These are phyloP conservation scores for Sclerotinia glacialis DNA, from an alignment of 2,329 filamentous ascomycete species.

Conservation along the genomic window DNA sequence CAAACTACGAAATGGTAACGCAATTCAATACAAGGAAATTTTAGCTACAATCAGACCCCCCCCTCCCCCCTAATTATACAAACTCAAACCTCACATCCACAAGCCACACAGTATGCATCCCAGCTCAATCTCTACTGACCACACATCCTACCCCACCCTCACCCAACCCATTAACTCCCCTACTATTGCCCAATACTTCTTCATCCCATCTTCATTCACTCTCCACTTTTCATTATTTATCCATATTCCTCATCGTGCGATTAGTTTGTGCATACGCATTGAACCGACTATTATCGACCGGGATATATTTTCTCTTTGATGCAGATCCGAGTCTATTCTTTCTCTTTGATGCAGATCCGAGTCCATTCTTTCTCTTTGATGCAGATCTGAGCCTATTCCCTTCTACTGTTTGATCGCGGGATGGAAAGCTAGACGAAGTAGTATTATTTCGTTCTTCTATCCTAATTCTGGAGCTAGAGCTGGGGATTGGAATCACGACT, in stretches of 20 bases:
- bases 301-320: slow-evolving; percentile 23
- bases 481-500: background rate
- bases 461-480: too few relatives aligned
- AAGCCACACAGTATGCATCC: too few relatives aligned
- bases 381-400: background rate
- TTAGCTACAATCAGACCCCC: too few relatives aligned
- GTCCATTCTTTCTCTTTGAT: background rate
- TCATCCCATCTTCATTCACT: too few relatives aligned
- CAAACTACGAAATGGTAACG: too few relatives aligned
- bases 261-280: slow-evolving; percentile 28
- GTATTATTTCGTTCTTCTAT: background rate
- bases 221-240: background rate
- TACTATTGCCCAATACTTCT: too few relatives aligned
- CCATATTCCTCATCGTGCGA: slow-evolving; percentile 16
- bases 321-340: background rate
- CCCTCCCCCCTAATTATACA: too few relatives aligned
- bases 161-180: background rate
- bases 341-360: background rate
- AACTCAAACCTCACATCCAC: too few relatives aligned
- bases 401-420: too few relatives aligned
- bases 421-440: background rate
- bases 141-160: background rate
- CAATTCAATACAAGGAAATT: too few relatives aligned
- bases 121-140: background rate
- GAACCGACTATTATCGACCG: slow-evolving; percentile 31